Evolutionary conservation across 106 monocot species (phyloP), one percentile per base, ranked within the genome.

Genomic region (Alisma plantagoaquatica): DNA sequence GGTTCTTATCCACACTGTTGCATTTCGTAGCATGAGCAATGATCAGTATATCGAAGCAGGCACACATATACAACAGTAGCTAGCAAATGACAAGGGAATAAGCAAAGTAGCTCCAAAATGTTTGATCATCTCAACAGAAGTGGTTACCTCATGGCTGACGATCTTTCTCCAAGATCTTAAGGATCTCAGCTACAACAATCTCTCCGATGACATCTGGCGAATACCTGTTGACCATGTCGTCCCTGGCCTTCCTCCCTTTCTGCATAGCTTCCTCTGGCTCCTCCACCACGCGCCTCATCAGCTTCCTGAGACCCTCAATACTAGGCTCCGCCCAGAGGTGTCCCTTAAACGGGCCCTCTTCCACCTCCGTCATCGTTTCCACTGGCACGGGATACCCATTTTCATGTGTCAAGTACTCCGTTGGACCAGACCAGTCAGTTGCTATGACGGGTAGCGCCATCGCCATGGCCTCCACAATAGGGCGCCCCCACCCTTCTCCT

Each of bases 401-500:
- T 56, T 77, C 76, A 64, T 69, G 69, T 5, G 68, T 82, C 61
- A 82, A 31, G 57, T 73, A 82, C 62, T 82, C 76, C 0, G 73
- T 73, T 10, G 73, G 72, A 0, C 81, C 81, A 0, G 81, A 82
- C 81, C 81, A 82, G 38, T 82, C 73, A 2, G 81, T 82, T 3
- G 46, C 69, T 17, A 82, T 82, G 33, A 76, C 76, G 1, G 81
- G 81, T 49, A 82, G 31, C 10, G 19, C 68, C 81, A 82, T 82
- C 1, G 76, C 64, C 81, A 82, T 82, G 25, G 81, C 81, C 61
- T 82, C 81, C 28, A 82, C 81, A 2, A 82, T 42, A 0, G 81
- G 81, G 52, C 81, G 49, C 47, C 81, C 81, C 81, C 81, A 82
- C 0, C 81, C 81, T 49, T 82, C 81, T 1, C 81, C 81, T 28